A percentile compares a stretch with the other conserved stretches of the same genome.
phyloP scores from a whole-genome alignment of 768 basidiomycete genomes.

The Termitomyces sp. region DNA sequence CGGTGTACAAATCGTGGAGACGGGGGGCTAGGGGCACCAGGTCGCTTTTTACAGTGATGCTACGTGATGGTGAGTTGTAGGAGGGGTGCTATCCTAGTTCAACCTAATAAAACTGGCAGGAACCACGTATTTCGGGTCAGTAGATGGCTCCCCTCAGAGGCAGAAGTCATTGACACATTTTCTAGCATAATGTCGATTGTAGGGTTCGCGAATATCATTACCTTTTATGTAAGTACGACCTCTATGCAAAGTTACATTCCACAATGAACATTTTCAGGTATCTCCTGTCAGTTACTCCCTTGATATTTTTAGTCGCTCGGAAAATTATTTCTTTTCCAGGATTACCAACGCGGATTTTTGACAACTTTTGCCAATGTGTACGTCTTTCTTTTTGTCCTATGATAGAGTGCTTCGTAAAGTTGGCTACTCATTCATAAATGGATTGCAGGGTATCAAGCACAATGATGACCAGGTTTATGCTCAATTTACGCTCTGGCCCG shows the following conservation, averaged over 20 bases:
- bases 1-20: conserved; percentile 28
- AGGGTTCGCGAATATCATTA: conserved; percentile 15
- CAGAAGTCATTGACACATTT: background rate
- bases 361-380: background rate
- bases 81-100: background rate
- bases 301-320: background rate
- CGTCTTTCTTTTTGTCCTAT: background rate
- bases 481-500: conserved; percentile 24
- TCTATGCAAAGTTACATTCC: background rate
- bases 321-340: background rate
- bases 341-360: background rate
- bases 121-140: conserved; percentile 35
- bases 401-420: background rate
- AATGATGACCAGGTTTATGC: conserved; percentile 24
- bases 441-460: conserved; percentile 21
- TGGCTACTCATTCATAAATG: background rate
- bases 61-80: conserved; percentile 32
- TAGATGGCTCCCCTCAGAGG: background rate
- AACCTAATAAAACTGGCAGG: conserved; percentile 14
- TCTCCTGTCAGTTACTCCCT: background rate
- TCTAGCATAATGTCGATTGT: conserved; percentile 17
- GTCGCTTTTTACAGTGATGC: conserved; percentile 24
- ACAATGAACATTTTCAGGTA: background rate
- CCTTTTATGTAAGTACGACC: conserved; percentile 15
- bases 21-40: conserved; percentile 15